phyloP scores from a whole-genome alignment of 352 stramenopile genomes.

The Pythium rhizo-oryzae region DNA sequence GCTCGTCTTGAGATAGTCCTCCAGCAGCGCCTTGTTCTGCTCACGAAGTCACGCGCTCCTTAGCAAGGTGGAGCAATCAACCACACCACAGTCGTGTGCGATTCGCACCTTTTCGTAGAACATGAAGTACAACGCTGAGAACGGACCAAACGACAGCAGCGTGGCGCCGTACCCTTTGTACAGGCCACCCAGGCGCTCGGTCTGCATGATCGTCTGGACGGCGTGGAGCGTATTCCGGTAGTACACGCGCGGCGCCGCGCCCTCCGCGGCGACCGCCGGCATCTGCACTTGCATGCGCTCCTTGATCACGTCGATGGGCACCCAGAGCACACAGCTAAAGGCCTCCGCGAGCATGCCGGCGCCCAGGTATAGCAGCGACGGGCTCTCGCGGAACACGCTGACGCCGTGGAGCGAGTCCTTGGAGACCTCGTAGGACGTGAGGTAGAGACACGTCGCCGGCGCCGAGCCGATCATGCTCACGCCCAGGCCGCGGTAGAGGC shows the following conservation, averaged over 20 bases:
- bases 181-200: conserved; percentile 90
- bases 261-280: conserved; percentile 9
- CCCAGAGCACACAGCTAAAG: conserved; percentile 95
- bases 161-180: conserved; percentile 97
- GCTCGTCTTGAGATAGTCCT: conserved; percentile 40
- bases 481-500: conserved; percentile 95
- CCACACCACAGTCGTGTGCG: too few relatives aligned
- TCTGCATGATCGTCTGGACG: conserved; percentile 88
- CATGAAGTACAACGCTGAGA: conserved; percentile 98
- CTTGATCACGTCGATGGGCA: conserved; percentile 99
- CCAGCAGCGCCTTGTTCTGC: conserved; percentile 60
- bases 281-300: conserved; percentile 97
- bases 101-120: conserved; percentile 92
- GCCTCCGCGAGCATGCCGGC: conserved; percentile 75
- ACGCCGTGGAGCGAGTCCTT: conserved; percentile 58
- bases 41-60: too few relatives aligned
- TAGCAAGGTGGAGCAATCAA: too few relatives aligned
- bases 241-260: conserved; percentile 42
- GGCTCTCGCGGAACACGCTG: conserved; percentile 43
- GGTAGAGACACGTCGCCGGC: conserved; percentile 96
- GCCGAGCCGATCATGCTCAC: conserved; percentile 95
- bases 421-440: conserved; percentile 95
- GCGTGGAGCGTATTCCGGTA: conserved; percentile 94
- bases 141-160: conserved; percentile 96
- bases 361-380: conserved; percentile 73